Base-by-base conservation (phyloP, 1,139 yeast species). In the Kodamaea plutei region DNA sequence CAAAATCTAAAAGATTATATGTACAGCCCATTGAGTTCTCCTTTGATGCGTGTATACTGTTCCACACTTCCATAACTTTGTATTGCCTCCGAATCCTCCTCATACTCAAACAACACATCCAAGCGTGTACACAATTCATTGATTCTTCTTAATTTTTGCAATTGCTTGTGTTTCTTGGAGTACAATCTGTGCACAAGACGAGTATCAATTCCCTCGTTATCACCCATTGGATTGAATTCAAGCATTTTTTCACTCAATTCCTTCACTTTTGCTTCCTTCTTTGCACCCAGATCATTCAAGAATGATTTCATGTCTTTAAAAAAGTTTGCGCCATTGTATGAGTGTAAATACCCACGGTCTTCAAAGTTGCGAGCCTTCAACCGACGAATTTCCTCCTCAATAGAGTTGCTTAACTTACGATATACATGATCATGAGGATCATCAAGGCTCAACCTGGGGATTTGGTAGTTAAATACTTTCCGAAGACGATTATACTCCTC, bases 51-150 rank as follows among this genome's bases (percentile, higher is more conserved):
- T 8, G 17, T 20, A 21, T 41, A 43, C 9, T 17, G 18, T 14
- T 20, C 25, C 9, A 26, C 15, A 9, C 23, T 18, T 13, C 34
- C 31, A 10, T 25, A 31, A 3, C 19, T 26, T 17, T 24, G 31
- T 15, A 44, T 23, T 6, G 32, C 36, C 26, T 24, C 19, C 4
- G 37, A 27, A 23, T 43, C 47, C 25, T 40, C 47, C 19, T 37
- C 39, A 11, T 33, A 35, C 35, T 44, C 49, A 14, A 39, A 39
- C 3, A 44, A 26, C 6, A 20, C 18, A 21, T 29, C 38, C 31
- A 43, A 31, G 18, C 36, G 27, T 6, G 29, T 15, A 26, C 36
- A 29, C 23, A 44, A 23, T 18, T 35, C 30, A 18, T 41, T 42
- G n/a, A 41, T 28, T 20, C 30, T 17, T 27, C 35, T 28, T 27